Base-by-base conservation (phyloP, 768 basidiomycete species). In the Pleurotus djamor region DNA sequence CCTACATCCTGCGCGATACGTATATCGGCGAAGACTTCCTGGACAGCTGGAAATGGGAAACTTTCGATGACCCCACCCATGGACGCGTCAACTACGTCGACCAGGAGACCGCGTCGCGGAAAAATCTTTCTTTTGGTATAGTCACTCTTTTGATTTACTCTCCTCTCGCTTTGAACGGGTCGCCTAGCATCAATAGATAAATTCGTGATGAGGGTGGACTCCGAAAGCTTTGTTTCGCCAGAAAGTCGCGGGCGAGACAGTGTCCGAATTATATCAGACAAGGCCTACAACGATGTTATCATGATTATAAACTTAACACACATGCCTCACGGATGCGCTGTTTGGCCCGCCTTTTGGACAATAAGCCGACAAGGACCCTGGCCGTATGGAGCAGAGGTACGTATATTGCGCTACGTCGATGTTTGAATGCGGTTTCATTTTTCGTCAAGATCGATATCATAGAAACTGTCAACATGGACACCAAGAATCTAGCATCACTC, bases 341-440 rank as follows among this genome's bases (percentile, higher is more conserved):
- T 83, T 14, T 88, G 86, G 86, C 85, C 86, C 2, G 85, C 86
- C 1, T 86, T 81, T 66, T 87, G 86, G 86, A 81, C 83, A 37
- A 58, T 81, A 59, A 83, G 83, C 61, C 49, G 67, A 58, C 52
- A 63, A 17, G 81, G 82, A 0, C 83, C 80, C 4, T 88, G 86
- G 86, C 86, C 87, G 0, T 45, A 72, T 2, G 82, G 81, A n/a
- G 85, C 85, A 4, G 85, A 71, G 85, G 83, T 79, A 47, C 45
- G 60, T 32, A 4, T 34, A 55, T 10, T 5, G 38, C 38, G n/a
- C 33, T 33, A 7, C 14, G 10, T 34, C 3, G 14, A 36, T 17
- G 3, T 38, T 6, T 35, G 16, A n/a, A 16, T 48, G 16, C 2
- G 33, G 4, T 59, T 35, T 17, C 17, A 7, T 14, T 17, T 47